These are phyloP conservation scores for Friedmanniomyces endolithicus DNA, from an alignment of 495 filamentous ascomycete species.

Conservation along the genomic window DNA sequence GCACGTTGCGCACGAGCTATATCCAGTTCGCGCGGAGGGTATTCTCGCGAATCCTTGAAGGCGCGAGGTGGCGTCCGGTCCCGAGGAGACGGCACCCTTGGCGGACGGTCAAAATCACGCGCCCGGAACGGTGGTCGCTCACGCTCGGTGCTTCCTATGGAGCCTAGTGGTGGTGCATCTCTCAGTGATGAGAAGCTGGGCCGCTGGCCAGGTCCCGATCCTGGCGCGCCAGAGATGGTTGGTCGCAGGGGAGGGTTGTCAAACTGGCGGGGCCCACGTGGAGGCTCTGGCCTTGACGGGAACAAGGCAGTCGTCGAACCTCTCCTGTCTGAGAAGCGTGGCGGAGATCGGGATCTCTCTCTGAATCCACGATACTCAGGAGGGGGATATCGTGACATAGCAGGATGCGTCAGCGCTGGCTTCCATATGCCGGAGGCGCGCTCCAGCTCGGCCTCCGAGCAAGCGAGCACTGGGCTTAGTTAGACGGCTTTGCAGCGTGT, in stretches of 20 bases:
- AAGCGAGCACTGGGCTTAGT: too few species aligned
- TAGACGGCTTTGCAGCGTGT: too few species aligned
- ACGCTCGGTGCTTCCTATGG: slow-evolving; percentile 20
- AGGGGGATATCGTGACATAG: slow-evolving; percentile 21
- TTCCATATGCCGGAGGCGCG: not conserved
- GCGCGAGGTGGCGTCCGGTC: slow-evolving; percentile 19
- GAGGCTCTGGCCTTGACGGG: slow-evolving; percentile 26
- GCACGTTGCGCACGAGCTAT: slow-evolving; percentile 41
- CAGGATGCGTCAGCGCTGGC: not conserved
- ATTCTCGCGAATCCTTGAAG: slow-evolving; percentile 27
- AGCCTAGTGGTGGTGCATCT: slow-evolving; percentile 27
- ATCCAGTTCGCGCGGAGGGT: slow-evolving; percentile 31
- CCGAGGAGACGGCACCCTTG: slow-evolving; percentile 36
- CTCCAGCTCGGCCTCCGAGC: not conserved
- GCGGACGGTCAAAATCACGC: slow-evolving; percentile 37
- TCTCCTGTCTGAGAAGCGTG: slow-evolving; percentile 39
- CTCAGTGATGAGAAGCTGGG: slow-evolving; percentile 19
- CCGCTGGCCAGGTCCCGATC: not conserved
- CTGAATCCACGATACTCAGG: slow-evolving; percentile 38
- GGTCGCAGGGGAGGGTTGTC: slow-evolving; percentile 8
- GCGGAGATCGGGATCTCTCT: slow-evolving; percentile 51
- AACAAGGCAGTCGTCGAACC: slow-evolving; percentile 25
- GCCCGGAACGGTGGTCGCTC: slow-evolving; percentile 19
- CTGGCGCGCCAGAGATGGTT: not conserved
- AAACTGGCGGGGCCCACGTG: slow-evolving; percentile 34